Conservation (phyloP, 2,329 filamentous ascomycete genomes). For the Aspergillus ruber region DNA sequence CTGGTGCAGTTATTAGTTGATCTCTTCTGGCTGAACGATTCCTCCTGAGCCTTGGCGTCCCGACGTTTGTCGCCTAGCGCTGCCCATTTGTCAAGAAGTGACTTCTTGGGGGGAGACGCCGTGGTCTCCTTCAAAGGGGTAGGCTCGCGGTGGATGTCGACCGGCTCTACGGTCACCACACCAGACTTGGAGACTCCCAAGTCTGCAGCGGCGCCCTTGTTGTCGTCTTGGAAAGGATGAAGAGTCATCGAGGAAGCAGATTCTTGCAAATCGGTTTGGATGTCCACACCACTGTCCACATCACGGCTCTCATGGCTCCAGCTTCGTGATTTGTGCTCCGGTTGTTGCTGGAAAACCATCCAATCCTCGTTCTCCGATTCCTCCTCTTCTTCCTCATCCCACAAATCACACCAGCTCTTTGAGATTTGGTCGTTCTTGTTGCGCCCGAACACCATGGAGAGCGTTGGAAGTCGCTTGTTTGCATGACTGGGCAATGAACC, state of each 20-base stretch:
- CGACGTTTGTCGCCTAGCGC: constrained; percentile 78
- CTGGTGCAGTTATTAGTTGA: constrained; percentile 34
- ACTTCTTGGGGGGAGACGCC: constrained; percentile 44
- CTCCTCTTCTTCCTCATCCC: constrained; percentile 80
- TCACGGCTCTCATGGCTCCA: constrained; percentile 71
- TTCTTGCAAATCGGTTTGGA: constrained; percentile 48
- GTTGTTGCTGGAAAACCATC: constrained; percentile 52
- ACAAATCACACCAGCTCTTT: constrained; percentile 99
- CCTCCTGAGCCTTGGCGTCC: constrained; percentile 52
- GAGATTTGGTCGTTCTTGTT: constrained; percentile 68
- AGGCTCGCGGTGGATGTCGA: constrained; percentile 60
- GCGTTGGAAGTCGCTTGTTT: constrained; percentile 56
- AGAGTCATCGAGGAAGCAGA: constrained; percentile 48
- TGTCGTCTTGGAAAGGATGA: constrained; percentile 40
- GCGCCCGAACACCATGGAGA: constrained; percentile 73
- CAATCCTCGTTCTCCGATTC: constrained; percentile 53
- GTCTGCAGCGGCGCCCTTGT: constrained; percentile 14
- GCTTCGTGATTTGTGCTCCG: constrained; percentile 62
- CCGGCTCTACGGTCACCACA: constrained; percentile 31
- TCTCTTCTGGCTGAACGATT: constrained; percentile 46
- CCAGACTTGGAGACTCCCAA: background rate
- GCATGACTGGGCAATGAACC: constrained; percentile 67
- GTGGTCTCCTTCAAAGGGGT: constrained; percentile 19
- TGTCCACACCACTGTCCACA: constrained; percentile 34
- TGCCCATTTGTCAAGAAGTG: constrained; percentile 74